A percentile compares a stretch with the other conserved stretches of the same genome.
These are phyloP conservation scores for Plasmodium sp. DNA, from an alignment of 169 alveolate species.

Conservation along the genomic window DNA sequence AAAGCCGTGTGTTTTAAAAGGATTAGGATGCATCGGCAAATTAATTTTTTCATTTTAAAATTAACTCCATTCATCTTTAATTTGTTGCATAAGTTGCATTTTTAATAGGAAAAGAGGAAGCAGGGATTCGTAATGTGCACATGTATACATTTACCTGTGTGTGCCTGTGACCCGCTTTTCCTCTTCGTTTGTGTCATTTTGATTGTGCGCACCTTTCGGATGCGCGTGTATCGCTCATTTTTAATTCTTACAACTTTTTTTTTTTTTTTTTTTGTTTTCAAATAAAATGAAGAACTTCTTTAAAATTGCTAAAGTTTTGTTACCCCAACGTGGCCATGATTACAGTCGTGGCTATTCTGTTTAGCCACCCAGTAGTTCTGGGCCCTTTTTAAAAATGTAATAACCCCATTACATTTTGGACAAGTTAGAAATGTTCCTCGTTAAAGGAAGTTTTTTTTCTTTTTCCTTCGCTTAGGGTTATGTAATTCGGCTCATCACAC, in stretches of 20 bases:
- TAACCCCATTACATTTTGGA: not conserved
- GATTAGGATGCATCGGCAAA: not conserved
- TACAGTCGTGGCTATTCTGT: not conserved
- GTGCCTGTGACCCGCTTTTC: not conserved
- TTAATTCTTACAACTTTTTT: constrained; percentile 7
- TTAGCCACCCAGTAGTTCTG: not conserved
- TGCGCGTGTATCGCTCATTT: not conserved
- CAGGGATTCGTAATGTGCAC: not conserved
- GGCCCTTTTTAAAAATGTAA: not conserved
- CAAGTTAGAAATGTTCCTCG: not conserved
- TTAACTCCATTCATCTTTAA: constrained; percentile 6
- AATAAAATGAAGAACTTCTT: not conserved
- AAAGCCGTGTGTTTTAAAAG: not conserved
- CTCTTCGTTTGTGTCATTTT: not conserved
- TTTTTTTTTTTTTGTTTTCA: not conserved
- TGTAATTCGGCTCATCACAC: not conserved
- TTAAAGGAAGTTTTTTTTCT: not conserved
- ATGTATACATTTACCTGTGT: not conserved
- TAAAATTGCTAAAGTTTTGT: not conserved
- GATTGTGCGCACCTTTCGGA: not conserved
- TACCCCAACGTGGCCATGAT: not conserved
- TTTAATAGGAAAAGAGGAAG: not conserved
- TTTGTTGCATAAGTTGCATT: constrained; percentile 15
- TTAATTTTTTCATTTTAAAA: constrained; percentile 9
- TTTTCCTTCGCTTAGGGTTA: not conserved